Evolutionary conservation across 208 protist species (phyloP), one percentile per base, ranked within the genome.

Genomic region (Acanthamoeba sp.): DNA sequence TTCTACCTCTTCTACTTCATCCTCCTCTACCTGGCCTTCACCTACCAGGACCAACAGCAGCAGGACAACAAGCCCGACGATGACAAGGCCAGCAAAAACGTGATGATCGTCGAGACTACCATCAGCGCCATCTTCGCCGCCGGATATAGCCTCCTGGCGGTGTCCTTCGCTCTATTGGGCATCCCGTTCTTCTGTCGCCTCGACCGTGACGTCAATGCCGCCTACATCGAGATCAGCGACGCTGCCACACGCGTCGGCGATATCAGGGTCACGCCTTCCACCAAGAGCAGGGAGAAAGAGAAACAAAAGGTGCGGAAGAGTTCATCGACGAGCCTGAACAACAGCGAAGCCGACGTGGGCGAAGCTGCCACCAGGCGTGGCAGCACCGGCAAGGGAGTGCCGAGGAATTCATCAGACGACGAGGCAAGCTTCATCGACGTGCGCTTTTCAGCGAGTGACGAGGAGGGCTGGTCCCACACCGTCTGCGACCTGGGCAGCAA

Each of bases 21-120:
- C n/a, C 66, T 76, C 29, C 66, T 76, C 66, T 76, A 76, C n/a
- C 36, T 76, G 66, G 36, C 66, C n/a, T 76, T 76, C 66, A 76
- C 32, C 66, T 76, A 42, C 36, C 66, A 76, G n/a, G 66, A 29
- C 14, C 29, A 76, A 20, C 22, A 29, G 22, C 22, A 42, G 14
- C 22, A 6, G 4, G 24, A 62, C 55, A 9, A n/a, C 1, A 40
- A 69, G 18, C 14, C 7, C n/a, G 7, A 6, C 36, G 36, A 76
- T 40, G 32, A 10, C n/a, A 20, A 69, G 62, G 62, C 14, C n/a
- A 69, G 62, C 62, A 9, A 69, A 27, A 76, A 36, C 36, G 66
- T 76, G 7, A 34, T 76, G 66, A 40, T 40, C 66, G 66, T 76
- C 22, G 66, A 76, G 29, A 76, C 66, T 29, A 27, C 22, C 66